Conservation (phyloP, 73 alveolate genomes). For the Loxodes magnus region DNA sequence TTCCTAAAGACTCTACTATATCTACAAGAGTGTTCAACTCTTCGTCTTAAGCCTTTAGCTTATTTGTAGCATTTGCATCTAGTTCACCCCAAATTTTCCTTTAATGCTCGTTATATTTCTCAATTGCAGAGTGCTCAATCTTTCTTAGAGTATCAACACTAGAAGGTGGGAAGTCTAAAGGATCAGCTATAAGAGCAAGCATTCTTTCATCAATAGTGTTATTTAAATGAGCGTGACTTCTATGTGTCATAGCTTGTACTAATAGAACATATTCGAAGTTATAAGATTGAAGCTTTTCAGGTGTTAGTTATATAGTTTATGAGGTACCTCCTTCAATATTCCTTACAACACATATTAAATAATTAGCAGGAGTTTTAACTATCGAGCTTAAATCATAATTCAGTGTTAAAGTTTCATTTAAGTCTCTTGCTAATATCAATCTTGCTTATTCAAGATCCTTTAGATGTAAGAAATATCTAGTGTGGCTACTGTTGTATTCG, state of each 20-base stretch:
- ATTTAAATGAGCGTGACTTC: not conserved
- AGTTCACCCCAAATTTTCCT: conserved; percentile 11
- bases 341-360: conserved; percentile 10
- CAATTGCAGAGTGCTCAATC: conserved; percentile 5
- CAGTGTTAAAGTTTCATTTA: not conserved
- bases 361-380: conserved; percentile 5
- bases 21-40: conserved; percentile 1
- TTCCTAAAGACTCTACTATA: not conserved
- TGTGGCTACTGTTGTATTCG: not conserved
- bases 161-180: not conserved
- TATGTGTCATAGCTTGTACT: not conserved
- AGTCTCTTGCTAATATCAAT: not conserved
- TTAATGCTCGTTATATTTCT: conserved; percentile 4
- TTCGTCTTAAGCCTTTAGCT: conserved; percentile 7
- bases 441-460: not conserved
- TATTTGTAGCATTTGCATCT: conserved; percentile 4
- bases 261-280: conserved; percentile 1
- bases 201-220: not conserved
- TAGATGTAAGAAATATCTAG: not conserved
- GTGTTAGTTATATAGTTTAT: not conserved
- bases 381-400: not conserved
- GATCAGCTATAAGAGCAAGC: not conserved
- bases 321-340: not conserved
- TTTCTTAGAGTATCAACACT: not conserved
- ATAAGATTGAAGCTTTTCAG: not conserved